Conservation (phyloP, 164 flowering plant genomes). For the Sextonia rubra region DNA sequence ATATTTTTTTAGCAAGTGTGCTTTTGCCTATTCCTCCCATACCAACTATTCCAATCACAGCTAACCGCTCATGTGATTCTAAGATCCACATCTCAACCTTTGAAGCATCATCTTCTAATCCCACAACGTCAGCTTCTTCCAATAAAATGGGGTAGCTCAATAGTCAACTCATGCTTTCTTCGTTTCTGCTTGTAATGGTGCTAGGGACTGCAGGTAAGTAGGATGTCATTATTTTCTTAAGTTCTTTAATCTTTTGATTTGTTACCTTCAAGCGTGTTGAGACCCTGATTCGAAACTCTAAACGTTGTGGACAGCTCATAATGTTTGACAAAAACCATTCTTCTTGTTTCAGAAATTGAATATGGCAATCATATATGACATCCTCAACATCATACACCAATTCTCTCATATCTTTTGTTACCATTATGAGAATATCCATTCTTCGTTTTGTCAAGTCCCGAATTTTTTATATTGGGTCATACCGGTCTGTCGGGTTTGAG, state of each 20-base stretch:
- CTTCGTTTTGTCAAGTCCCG: too few relatives aligned
- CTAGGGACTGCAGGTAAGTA: background rate
- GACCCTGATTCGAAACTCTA: background rate
- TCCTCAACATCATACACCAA: slow-evolving; percentile 1
- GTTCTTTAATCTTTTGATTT: background rate
- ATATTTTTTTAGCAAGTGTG: background rate
- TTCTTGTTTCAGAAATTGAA: background rate
- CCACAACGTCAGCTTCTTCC: background rate
- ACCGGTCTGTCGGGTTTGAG: too few relatives aligned
- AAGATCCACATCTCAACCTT: background rate
- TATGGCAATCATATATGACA: background rate
- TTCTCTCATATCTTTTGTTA: background rate
- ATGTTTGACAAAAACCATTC: background rate
- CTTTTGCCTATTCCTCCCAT: background rate
- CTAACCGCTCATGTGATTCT: background rate
- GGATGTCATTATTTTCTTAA: background rate
- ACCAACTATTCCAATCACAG: background rate
- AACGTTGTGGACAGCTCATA: background rate
- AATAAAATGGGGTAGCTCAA: background rate
- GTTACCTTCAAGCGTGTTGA: background rate
- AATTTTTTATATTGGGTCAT: too few relatives aligned
- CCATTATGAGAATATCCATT: background rate
- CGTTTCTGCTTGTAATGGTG: background rate
- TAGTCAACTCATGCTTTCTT: background rate
- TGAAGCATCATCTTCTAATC: background rate